Evolutionary conservation across 495 filamentous ascomycete genomes (phyloP).

Genomic region (Neurospora sp.): DNA sequence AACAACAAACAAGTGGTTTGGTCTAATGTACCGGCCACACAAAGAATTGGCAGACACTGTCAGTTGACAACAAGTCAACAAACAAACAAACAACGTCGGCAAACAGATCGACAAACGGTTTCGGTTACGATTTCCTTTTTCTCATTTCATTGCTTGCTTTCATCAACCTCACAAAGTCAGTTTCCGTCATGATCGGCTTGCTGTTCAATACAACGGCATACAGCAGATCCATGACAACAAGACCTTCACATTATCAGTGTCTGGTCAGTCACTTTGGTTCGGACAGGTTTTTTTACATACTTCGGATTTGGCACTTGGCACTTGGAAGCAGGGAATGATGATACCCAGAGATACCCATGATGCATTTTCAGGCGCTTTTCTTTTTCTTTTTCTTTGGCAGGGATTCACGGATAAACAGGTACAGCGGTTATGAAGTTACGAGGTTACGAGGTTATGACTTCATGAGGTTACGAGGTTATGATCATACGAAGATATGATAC

Average conservation of each 20-base stretch:
- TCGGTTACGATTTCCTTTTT: not conserved
- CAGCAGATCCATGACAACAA: not conserved
- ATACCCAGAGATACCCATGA: not conserved
- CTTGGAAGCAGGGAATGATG: not conserved
- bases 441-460: not conserved
- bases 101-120: not conserved
- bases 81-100: not conserved
- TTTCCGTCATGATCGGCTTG: not conserved
- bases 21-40: not conserved
- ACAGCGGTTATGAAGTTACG: not conserved
- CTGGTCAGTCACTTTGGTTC: not conserved
- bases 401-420: not conserved
- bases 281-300: not conserved
- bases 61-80: not conserved
- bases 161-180: not conserved
- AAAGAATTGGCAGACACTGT: not conserved
- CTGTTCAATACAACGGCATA: not conserved
- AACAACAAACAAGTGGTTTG: not conserved
- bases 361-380: not conserved
- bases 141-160: not conserved
- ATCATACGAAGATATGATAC: not conserved
- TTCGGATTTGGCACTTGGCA: not conserved
- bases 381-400: not conserved
- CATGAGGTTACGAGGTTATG: not conserved
- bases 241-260: no score